Evolutionary conservation across 192 early-diverging fungal species (phyloP), one percentile per base, ranked within the genome.

Genomic region (Gorgonomyces haynaldii): DNA sequence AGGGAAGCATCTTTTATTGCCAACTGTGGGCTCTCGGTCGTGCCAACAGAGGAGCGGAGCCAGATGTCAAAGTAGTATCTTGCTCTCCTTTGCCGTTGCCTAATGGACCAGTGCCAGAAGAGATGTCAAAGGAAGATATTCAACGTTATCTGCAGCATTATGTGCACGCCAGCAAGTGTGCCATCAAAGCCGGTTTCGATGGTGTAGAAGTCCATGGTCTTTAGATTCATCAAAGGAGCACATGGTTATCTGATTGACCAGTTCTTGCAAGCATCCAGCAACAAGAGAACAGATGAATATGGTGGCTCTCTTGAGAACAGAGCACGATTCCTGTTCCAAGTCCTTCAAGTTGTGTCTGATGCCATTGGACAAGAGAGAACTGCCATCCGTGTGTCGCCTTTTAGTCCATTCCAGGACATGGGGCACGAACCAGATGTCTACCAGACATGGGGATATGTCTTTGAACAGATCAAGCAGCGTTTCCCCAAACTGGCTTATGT

Each of bases 231-330:
- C n/a, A n/a, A n/a, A n/a, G 32, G 23, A 2, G 46, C 46, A 6
- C 27, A 49, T 49, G 46, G 46, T 8, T 49, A 19, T 49, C 15
- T 49, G 4, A 15, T 49, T 5, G n/a, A 38, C 19, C 48, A 54
- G 32, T 61, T 62, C 40, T 19, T 60, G 1, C 23, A 40, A 38
- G 24, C 31, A 1, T 43, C 8, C 4, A 23, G 13, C 49, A 89
- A 91, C 63, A 45, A 68, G 31, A 80, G 90, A 45, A 86, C 82
- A 0, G 90, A 93, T 50, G 39, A 81, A 42, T 93, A 88, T 54
- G 90, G 89, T 22, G 89, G 89, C 0, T 78, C 78, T 0, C 69
- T 91, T 17, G 80, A 89, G 50, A 91, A 93, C 64, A 78, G 89
- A 36, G 62, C 32, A 15, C 32, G 32, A 9, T 34, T 34, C 15